phyloP scores from a whole-genome alignment of 2,329 filamentous ascomycete species.

The Arthrobotrys megalospora region DNA sequence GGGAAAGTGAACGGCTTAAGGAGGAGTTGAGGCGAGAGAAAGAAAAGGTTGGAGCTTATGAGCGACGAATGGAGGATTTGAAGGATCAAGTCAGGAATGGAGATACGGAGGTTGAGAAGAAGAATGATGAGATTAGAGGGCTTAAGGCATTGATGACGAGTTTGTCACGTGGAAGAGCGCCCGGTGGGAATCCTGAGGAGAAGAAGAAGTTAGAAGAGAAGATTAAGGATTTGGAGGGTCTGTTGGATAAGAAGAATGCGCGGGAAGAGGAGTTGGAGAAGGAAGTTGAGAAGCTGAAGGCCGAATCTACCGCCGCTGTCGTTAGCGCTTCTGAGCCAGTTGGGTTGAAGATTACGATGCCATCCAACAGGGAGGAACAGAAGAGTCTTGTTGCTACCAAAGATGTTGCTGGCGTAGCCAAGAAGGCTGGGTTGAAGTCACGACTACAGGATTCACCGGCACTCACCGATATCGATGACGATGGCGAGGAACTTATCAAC shows the following conservation, averaged over 20 bases:
- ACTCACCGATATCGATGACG: slow-evolving; percentile 56
- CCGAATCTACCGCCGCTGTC: background rate
- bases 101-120: slow-evolving; percentile 81
- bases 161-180: slow-evolving; percentile 80
- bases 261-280: slow-evolving; percentile 89
- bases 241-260: slow-evolving; percentile 79
- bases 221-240: slow-evolving; percentile 80
- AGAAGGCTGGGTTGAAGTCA: slow-evolving; percentile 2
- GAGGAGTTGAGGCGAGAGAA: slow-evolving; percentile 89
- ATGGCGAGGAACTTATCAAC: slow-evolving; percentile 41
- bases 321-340: background rate
- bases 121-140: slow-evolving; percentile 96
- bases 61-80: slow-evolving; percentile 67
- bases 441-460: slow-evolving; percentile 38
- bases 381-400: slow-evolving; percentile 44
- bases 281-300: slow-evolving; percentile 77
- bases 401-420: slow-evolving; percentile 6
- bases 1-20: slow-evolving; percentile 92
- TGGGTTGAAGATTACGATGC: slow-evolving; percentile 57
- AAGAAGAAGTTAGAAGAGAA: slow-evolving; percentile 84
- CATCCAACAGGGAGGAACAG: slow-evolving; percentile 32
- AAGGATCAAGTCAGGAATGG: slow-evolving; percentile 64
- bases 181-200: slow-evolving; percentile 68
- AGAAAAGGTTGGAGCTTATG: slow-evolving; percentile 79
- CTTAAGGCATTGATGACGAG: slow-evolving; percentile 98